phyloP scores from a whole-genome alignment of 2,329 filamentous ascomycete species.

The Diaporthe citri region DNA sequence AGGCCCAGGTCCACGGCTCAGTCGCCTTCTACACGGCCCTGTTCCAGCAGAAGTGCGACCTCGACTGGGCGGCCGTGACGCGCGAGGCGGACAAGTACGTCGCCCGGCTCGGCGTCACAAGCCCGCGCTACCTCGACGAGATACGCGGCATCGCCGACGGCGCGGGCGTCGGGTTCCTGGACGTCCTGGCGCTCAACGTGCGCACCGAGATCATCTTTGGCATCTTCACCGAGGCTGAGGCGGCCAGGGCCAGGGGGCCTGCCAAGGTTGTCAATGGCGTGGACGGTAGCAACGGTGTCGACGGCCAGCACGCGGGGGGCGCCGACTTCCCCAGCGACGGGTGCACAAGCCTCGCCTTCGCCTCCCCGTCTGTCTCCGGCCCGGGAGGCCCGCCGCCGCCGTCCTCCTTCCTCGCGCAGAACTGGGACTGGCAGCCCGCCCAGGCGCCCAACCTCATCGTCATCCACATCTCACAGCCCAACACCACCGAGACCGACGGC shows the following conservation, averaged over 20 bases:
- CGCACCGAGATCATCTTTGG: constrained; percentile 41
- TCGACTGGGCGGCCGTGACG: constrained; percentile 35
- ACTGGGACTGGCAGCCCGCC: constrained; percentile 39
- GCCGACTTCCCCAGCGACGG: constrained; percentile 38
- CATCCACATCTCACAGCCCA: constrained; percentile 44
- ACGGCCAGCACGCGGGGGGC: background rate
- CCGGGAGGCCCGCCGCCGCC: no score
- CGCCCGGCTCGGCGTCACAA: background rate
- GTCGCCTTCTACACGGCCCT: constrained; percentile 36
- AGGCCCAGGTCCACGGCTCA: constrained; percentile 32
- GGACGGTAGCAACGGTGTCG: background rate
- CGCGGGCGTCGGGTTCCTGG: constrained; percentile 31
- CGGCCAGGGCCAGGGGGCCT: background rate
- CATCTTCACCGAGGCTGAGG: constrained; percentile 27
- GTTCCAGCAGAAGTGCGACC: constrained; percentile 33
- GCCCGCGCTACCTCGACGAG: constrained; percentile 39
- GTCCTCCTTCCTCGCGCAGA: constrained; percentile 37
- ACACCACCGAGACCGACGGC: constrained; percentile 39
- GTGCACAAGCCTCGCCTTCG: constrained; percentile 37
- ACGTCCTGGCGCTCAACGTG: constrained; percentile 40
- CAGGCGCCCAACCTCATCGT: constrained; percentile 38
- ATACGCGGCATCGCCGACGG: constrained; percentile 37
- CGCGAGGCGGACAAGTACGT: constrained; percentile 33
- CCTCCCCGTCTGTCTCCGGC: no score
- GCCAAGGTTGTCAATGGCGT: background rate